Evolutionary conservation across 2,329 filamentous ascomycete species (phyloP), one percentile per base, ranked within the genome.

Genomic region (Penicillium digitatum): DNA sequence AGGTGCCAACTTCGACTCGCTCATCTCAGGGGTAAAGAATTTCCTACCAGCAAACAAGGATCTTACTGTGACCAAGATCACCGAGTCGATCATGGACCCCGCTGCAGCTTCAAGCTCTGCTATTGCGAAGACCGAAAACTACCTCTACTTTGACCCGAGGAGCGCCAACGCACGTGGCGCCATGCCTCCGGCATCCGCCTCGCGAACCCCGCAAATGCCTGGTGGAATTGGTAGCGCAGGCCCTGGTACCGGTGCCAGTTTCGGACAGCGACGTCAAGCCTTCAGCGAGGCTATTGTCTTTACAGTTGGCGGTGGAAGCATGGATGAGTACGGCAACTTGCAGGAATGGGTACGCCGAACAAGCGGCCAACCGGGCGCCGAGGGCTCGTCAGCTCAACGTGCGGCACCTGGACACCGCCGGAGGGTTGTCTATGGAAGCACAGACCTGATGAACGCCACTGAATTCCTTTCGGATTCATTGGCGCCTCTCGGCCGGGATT

Each of bases 311-410:
- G 94, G 95, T 44, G 94, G 94, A 39, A 96, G 91, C 70, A 97
- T 99, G 89, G 94, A 99, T 65, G 94, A 99, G 72, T 99, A 97
- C 71, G 93, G 92, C 20, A 99, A 99, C 73, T 72, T 99, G 70
- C 90, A 96, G 71, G 94, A 97, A 69, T 99, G 94, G 94, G 90
- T 93, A 5, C 85, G 84, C 72, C 82, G 93, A 61, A 91, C 90
- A 4, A 81, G 76, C 48, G 78, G 77, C 38, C 74, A 71, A 45
- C 79, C 81, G 45, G 84, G 84, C 14, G 75, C 75, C 34, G 79
- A 78, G 39, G 76, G 74, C 29, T 69, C 70, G 16, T 64, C 67
- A 14, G 57, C 58, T 5, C 61, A 65, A 38, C 58, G 62, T 29
- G 54, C 59, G 6, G 77, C 46, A n/a, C 24, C 63, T 39, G 82